Percentiles rank a stretch among this genome's conserved stretches.
These are phyloP conservation scores for Coemansia sp. DNA, from an alignment of 192 early-diverging fungal species.

Conservation along the genomic window DNA sequence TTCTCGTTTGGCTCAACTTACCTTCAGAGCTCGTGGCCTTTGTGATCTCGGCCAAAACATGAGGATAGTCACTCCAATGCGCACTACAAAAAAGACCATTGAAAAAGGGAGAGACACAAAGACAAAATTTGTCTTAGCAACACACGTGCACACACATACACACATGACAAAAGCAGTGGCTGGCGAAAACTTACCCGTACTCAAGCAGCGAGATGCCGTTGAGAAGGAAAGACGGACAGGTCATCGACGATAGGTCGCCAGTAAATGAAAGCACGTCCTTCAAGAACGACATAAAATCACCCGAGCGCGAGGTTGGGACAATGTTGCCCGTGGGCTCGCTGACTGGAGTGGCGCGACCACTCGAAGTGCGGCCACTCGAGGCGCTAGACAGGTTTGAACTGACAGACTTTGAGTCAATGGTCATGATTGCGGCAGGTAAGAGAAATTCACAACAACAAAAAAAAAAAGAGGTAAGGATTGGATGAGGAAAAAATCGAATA, in stretches of 20 bases:
- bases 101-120: not conserved
- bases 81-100: conserved; percentile 22
- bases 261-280: conserved; percentile 76
- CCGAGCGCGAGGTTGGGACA: conserved; percentile 65
- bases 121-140: not conserved
- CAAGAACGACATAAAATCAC: conserved; percentile 67
- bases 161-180: not conserved
- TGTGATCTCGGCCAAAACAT: conserved; percentile 67
- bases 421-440: conserved; percentile 20
- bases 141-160: not conserved
- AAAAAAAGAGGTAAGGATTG: not conserved
- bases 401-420: conserved; percentile 43
- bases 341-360: conserved; percentile 10
- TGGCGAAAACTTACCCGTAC: conserved; percentile 59
- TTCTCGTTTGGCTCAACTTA: conserved; percentile 5
- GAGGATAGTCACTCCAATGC: conserved; percentile 67
- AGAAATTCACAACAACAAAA: not conserved
- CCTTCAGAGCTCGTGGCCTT: conserved; percentile 59
- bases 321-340: conserved; percentile 47
- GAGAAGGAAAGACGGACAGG: conserved; percentile 79
- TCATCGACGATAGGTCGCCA: conserved; percentile 78
- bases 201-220: conserved; percentile 78
- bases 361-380: conserved; percentile 14
- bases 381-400: conserved; percentile 31
- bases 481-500: not conserved